phyloP scores from a whole-genome alignment of 176 grass and related monocot genomes.

The Dactylis glomerata region DNA sequence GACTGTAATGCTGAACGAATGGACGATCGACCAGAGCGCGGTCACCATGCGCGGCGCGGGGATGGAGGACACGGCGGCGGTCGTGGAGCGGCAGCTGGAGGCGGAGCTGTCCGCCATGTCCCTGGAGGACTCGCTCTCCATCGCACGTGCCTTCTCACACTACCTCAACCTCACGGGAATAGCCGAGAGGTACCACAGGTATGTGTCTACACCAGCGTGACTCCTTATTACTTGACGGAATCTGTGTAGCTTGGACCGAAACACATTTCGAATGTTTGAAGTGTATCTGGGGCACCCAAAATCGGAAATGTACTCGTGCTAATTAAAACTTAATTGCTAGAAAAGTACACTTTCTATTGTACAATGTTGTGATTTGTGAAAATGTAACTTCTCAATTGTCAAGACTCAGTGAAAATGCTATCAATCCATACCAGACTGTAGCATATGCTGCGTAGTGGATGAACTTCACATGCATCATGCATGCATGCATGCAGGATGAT shows the following conservation, averaged over 20 bases:
- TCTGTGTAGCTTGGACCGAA: background rate
- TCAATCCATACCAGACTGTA: background rate
- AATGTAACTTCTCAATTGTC: background rate
- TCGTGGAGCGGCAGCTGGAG: constrained; percentile 76
- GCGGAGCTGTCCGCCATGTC: constrained; percentile 70
- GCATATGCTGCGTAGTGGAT: too few relatives aligned
- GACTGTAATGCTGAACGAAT: background rate
- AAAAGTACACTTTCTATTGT: background rate
- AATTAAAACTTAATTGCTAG: background rate
- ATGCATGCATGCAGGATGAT: too few relatives aligned
- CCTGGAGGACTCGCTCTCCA: constrained; percentile 63
- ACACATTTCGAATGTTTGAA: background rate
- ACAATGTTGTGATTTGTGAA: too few relatives aligned
- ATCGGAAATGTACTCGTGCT: background rate
- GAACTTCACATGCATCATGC: too few relatives aligned
- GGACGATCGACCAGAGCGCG: constrained; percentile 45
- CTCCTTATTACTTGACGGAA: too few relatives aligned
- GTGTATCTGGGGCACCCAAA: background rate
- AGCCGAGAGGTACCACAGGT: constrained; percentile 89
- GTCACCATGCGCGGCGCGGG: constrained; percentile 69
- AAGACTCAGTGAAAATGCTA: background rate
- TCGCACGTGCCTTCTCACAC: constrained; percentile 88
- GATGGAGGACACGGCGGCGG: constrained; percentile 67
- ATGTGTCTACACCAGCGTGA: background rate
- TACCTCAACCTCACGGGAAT: constrained; percentile 89